Percentiles rank a stretch among this genome's conserved stretches.
Evolutionary conservation across 2,329 filamentous ascomycete genomes (phyloP).

Genomic region (Epichloe amarillans): DNA sequence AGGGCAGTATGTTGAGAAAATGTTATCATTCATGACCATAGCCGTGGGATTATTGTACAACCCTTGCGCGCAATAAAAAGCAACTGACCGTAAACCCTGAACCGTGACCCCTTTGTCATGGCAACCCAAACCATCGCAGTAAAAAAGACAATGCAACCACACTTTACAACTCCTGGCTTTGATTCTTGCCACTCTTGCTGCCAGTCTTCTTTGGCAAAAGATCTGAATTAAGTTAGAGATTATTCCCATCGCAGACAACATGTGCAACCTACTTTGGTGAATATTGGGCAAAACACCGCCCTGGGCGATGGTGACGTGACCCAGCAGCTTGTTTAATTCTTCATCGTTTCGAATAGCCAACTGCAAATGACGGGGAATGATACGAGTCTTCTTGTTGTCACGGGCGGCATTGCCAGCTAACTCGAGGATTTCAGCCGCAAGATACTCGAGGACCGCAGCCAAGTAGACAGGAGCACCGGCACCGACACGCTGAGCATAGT

Average conservation of each 20-base stretch:
- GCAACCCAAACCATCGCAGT: constrained; percentile 52
- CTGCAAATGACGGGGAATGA: constrained; percentile 97
- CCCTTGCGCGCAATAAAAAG: constrained; percentile 39
- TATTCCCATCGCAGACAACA: not conserved
- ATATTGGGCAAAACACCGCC: constrained; percentile 96
- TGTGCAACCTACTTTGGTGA: constrained; percentile 66
- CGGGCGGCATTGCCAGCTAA: constrained; percentile 96
- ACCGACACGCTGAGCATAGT: constrained; percentile 99
- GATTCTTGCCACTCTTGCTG: constrained; percentile 74
- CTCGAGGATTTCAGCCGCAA: constrained; percentile 97
- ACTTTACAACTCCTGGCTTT: constrained; percentile 85
- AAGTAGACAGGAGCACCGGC: constrained; percentile 96
- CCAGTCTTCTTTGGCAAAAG: constrained; percentile 98
- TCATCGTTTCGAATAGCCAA: constrained; percentile 99
- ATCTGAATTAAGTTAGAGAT: constrained; percentile 47
- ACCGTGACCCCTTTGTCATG: constrained; percentile 72
- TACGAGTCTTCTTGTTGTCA: constrained; percentile 99
- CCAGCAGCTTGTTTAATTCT: constrained; percentile 97
- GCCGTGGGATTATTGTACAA: constrained; percentile 64
- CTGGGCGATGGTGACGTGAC: constrained; percentile 92
- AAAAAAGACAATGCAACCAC: constrained; percentile 35
- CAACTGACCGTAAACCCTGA: constrained; percentile 55
- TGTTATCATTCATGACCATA: constrained; percentile 43
- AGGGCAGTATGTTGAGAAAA: not conserved
- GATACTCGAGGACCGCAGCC: constrained; percentile 93